These are phyloP conservation scores for Clonostachys rosea DNA, from an alignment of 2,329 filamentous ascomycete species.

Conservation along the genomic window DNA sequence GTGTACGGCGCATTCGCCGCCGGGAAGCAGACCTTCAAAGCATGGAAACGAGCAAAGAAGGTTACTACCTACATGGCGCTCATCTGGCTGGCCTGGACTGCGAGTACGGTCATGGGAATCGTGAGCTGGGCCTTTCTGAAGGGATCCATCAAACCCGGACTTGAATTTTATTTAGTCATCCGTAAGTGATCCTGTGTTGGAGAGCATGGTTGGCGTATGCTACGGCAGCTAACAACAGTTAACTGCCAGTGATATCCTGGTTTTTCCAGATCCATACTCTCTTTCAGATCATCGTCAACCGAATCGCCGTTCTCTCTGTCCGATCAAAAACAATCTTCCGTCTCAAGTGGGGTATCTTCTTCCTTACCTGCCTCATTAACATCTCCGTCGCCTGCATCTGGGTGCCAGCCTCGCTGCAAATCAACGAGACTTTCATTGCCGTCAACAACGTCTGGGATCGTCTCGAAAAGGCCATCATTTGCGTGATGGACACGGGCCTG, in stretches of 20 bases:
- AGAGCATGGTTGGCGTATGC: neutral
- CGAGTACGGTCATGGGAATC: neutral
- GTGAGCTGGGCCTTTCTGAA: neutral
- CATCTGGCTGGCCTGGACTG: neutral
- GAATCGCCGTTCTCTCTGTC: slow-evolving; percentile 37
- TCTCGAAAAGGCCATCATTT: slow-evolving; percentile 39
- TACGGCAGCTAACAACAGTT: neutral
- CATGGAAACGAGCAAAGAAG: neutral
- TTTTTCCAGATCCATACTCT: slow-evolving; percentile 33
- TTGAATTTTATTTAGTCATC: slow-evolving; percentile 13
- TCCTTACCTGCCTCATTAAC: slow-evolving; percentile 36
- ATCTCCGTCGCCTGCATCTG: slow-evolving; percentile 44
- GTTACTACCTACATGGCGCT: neutral
- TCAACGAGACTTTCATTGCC: slow-evolving; percentile 26
- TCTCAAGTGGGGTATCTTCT: slow-evolving; percentile 37
- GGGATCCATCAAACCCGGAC: slow-evolving; percentile 14
- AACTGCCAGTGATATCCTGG: slow-evolving; percentile 8
- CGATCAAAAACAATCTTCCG: slow-evolving; percentile 23
- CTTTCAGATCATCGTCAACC: slow-evolving; percentile 48
- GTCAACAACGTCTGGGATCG: slow-evolving; percentile 45
- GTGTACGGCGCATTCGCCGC: neutral
- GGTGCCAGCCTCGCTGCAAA: slow-evolving; percentile 40
- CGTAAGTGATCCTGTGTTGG: slow-evolving; percentile 13
- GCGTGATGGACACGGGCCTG: slow-evolving; percentile 36
- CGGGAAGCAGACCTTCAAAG: neutral